Base-by-base conservation (phyloP, 1,284 basidiomycete species). In the Malassezia dermatis region DNA sequence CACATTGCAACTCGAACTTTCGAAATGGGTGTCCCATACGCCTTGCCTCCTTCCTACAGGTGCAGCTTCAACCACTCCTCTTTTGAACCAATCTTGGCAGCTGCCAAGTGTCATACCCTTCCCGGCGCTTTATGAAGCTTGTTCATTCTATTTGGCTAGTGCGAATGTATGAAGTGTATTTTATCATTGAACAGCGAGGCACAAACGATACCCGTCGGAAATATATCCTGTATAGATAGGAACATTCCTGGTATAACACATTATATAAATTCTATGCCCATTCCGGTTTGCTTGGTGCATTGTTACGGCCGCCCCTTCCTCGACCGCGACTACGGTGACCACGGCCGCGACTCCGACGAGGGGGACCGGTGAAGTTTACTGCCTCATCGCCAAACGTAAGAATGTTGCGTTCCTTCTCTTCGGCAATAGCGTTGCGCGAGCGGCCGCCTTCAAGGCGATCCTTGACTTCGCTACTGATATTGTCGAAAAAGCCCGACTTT, bases 331-430 rank as follows among this genome's bases (percentile, higher is more conserved):
- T 28, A 8, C 48, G 54, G 23, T 47, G 46, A 13, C 40, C 43
- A 34, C 48, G 30, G n/a, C 46, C 41, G 15, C 54, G 27, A 21
- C 52, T 34, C 13, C 45, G 19, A 11, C 40, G 32, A 13, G 23
- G 32, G 8, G 31, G 15, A 8, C 30, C 47, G 13, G 37, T 49
- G n/a, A 27, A 57, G 37, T 48, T 34, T 3, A 59, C 55, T 4
- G 64, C 66, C 11, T 58, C 58, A 47, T 73, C 69, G 27, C 71
- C 71, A 50, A 73, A 73, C 11, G 71, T 73, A 42, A 66, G 63
- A 53, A 69, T 53, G 48, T 72, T 73, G 53, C 63, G 66, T 37
- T 59, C 58, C 23, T 69, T 67, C 46, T 73, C 71, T 1, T 67
- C 71, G 1, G 23, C 53, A 37, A 23, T 37, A 34, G 30, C 26